These are phyloP conservation scores for Meyerozyma elateridarum DNA, from an alignment of 1,139 yeast species.

Conservation along the genomic window DNA sequence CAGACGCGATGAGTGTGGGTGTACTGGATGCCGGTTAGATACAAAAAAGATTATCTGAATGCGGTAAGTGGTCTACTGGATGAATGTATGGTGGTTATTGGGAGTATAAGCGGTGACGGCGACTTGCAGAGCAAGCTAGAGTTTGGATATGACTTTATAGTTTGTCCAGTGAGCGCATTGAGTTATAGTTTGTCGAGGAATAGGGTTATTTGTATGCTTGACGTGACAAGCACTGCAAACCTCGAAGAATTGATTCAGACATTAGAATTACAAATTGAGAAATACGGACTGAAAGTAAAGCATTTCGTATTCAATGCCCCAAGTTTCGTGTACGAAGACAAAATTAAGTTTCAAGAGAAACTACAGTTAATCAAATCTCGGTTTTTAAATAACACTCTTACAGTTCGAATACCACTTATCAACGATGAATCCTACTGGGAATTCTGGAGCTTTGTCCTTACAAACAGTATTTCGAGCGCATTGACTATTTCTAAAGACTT, in stretches of 20 bases:
- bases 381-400: background rate
- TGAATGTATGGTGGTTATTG: no score
- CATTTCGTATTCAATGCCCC: conserved; percentile 2
- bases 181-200: background rate
- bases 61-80: no score
- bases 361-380: background rate
- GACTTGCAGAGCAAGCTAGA: background rate
- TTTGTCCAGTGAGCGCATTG: background rate
- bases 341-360: background rate
- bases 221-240: background rate
- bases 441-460: conserved; percentile 2
- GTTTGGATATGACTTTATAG: conserved; percentile 2
- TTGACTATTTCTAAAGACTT: background rate
- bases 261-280: background rate
- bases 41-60: no score
- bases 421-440: background rate
- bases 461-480: background rate
- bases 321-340: background rate
- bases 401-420: background rate
- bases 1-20: no score
- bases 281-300: background rate
- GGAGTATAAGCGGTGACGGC: background rate
- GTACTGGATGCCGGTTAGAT: no score
- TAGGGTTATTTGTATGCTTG: conserved; percentile 1
- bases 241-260: background rate